A percentile compares a stretch with the other conserved stretches of the same genome.
Evolutionary conservation across 139 green algal species (phyloP).

Genomic region (Micractinium conductrix): DNA sequence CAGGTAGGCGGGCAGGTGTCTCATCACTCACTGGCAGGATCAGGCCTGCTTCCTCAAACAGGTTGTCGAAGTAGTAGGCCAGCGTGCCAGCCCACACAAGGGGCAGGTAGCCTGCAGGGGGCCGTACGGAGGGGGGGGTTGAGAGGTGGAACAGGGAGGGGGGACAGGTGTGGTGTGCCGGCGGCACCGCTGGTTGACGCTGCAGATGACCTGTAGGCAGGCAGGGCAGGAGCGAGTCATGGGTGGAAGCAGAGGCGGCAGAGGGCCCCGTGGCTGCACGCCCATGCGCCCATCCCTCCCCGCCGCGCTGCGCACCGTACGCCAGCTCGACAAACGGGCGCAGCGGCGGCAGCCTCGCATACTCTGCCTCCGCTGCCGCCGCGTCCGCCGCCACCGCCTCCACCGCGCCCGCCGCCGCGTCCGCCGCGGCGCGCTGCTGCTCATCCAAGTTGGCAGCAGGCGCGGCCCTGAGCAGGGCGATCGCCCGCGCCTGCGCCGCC

Average conservation of each 20-base stretch:
- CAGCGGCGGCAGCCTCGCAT: background rate
- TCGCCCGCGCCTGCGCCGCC: background rate
- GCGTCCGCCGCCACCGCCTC: background rate
- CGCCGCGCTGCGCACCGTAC: conserved; percentile 48
- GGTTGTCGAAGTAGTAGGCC: conserved; percentile 59
- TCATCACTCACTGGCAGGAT: conserved; percentile 16
- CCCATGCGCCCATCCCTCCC: too few relatives aligned
- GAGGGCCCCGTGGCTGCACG: too few relatives aligned
- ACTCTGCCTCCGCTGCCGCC: too few relatives aligned
- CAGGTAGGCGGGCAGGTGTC: background rate
- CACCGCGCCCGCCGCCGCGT: background rate
- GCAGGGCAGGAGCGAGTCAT: too few relatives aligned
- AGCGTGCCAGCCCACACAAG: conserved; percentile 72
- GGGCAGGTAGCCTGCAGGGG: conserved; percentile 67
- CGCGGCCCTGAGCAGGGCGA: conserved; percentile 5
- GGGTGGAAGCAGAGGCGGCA: too few relatives aligned
- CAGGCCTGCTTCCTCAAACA: conserved; percentile 62
- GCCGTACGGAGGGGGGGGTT: background rate
- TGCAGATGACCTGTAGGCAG: too few relatives aligned
- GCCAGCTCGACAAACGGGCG: conserved; percentile 64
- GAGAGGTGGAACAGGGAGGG: too few relatives aligned
- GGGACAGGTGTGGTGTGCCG: too few relatives aligned
- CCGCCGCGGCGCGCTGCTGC: too few relatives aligned
- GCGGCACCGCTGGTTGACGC: too few relatives aligned
- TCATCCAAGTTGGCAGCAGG: background rate